Base-by-base conservation (phyloP, 768 basidiomycete genomes). In the Termitomyces titanicus region DNA sequence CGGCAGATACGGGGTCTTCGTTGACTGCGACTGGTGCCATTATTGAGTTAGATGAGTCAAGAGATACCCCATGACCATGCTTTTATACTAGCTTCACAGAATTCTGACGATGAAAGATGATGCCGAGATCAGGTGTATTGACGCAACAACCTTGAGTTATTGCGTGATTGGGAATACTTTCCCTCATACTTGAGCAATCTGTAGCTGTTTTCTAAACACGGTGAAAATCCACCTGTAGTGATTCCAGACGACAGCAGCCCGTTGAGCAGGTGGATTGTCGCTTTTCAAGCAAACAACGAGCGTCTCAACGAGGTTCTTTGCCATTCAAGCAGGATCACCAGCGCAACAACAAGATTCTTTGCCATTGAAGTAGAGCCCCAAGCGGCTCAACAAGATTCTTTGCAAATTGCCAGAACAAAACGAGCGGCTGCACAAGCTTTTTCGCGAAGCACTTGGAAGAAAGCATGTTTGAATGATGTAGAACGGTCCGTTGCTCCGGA, bases 21-120 rank as follows among this genome's bases (percentile, higher is more conserved):
- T 56, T 37, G 52, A 57, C 49, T 55, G 63, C 56, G 47, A 59
- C 55, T 24, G 64, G 63, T 39, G 63, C 58, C 64, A 66, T n/a
- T n/a, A n/a, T 66, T 48, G 31, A 24, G 34, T 59, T 18, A 7
- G 39, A 40, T 60, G 54, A 29, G 31, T 48, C 15, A 38, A 44
- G 20, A 13, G 10, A 13, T 33, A 15, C 13, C 35, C 12, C 25
- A 56, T 45, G 35, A 29, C 37, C 11, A 15, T 20, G 47, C 31
- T 43, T 50, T 56, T 51, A 55, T 55, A 55, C 29, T n/a, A n/a
- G 10, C 12, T 6, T 10, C 34, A n/a, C 17, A 22, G 33, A 13
- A 35, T 15, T 34, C 46, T 50, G 9, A 31, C 22, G 46, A 24
- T 33, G 33, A 20, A 31, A 42, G 34, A 42, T 53, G 45, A 40